Evolutionary conservation across 148 eudicot species (phyloP), one percentile per base, ranked within the genome.

Genomic region (Cornus suecica): DNA sequence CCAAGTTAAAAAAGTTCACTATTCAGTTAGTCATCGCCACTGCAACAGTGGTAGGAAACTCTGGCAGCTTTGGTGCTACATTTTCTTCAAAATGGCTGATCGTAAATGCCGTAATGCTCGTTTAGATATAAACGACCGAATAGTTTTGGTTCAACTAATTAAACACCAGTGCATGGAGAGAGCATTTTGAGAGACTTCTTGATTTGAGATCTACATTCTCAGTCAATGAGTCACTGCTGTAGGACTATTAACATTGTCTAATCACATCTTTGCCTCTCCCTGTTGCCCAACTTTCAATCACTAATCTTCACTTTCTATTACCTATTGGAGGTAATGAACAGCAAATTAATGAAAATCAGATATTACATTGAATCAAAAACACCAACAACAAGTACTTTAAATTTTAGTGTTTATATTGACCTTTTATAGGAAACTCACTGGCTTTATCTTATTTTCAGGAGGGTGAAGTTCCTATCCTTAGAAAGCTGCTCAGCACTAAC

Each of bases 401-500:
- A 48, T 16, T 48, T 48, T 13, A 18, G 18, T 11, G 20, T 48
- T 48, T 48, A 48, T 48, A 11, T 48, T 16, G 7, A 3, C 54
- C 0, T 58, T 58, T 18, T 24, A 5, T 58, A n/a, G 62, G 62
- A 20, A 58, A 20, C 62, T 58, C 20, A 58, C 24, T 58, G 62
- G 62, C 24, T 58, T 58, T 22, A 1, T 18, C 25, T 79, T 71
- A 11, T 45, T 71, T 75, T 18, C 88, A 95, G 97, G 94, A 84
- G 87, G 66, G 90, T 90, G 80, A 92, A 80, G 74, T 89, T 79
- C 22, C 66, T 95, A 22, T 86, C 88, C 14, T 74, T 92, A 69
- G 94, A 95, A 83, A 93, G 97, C 65, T 95, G 99, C 82, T 84
- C 97, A 10, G 65, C 83, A 77, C 85, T 92, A 73, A 92, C 97